Percentiles rank a stretch among this genome's conserved stretches.
phyloP scores from a whole-genome alignment of 2,329 filamentous ascomycete species.

The Lojkania enalia region DNA sequence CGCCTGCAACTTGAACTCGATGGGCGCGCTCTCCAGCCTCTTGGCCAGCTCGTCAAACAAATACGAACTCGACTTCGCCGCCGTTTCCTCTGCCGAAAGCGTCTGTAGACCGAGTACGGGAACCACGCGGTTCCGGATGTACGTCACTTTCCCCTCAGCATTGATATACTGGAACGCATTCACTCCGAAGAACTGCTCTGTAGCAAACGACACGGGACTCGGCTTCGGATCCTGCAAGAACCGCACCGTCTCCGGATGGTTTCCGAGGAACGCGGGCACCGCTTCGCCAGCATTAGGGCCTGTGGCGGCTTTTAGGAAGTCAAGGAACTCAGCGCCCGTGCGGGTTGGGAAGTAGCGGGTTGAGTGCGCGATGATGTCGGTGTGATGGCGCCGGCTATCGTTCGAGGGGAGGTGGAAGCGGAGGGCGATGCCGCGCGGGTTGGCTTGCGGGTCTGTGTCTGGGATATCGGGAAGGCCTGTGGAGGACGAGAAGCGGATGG shows the following conservation, averaged over 20 bases:
- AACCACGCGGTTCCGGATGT: conserved; percentile 54
- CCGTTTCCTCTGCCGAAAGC: conserved; percentile 45
- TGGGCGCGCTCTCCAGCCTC: conserved; percentile 40
- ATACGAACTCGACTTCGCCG: conserved; percentile 48
- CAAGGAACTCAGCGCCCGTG: conserved; percentile 58
- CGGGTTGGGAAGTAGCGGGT: conserved; percentile 57
- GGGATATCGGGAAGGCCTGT: conserved; percentile 57
- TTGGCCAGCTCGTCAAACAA: conserved; percentile 54
- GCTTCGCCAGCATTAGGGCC: conserved; percentile 33
- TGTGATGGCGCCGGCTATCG: conserved; percentile 52
- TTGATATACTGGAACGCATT: conserved; percentile 55
- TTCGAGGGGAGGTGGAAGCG: conserved; percentile 55
- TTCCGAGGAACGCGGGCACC: conserved; percentile 49
- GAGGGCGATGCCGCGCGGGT: conserved; percentile 52
- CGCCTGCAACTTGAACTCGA: conserved; percentile 54
- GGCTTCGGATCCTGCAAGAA: conserved; percentile 58
- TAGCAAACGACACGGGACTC: conserved; percentile 53
- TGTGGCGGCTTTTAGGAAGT: conserved; percentile 49
- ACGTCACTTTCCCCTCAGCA: conserved; percentile 48
- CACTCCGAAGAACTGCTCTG: conserved; percentile 54
- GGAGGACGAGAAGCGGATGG: conserved; percentile 56
- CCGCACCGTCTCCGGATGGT: conserved; percentile 51
- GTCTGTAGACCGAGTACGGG: conserved; percentile 50
- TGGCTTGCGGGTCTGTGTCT: conserved; percentile 53
- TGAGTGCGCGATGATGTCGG: conserved; percentile 60